Percentiles rank a stretch among this genome's conserved stretches.
phyloP scores from a whole-genome alignment of 1,284 basidiomycete species.

The Apiotrichum sp. region DNA sequence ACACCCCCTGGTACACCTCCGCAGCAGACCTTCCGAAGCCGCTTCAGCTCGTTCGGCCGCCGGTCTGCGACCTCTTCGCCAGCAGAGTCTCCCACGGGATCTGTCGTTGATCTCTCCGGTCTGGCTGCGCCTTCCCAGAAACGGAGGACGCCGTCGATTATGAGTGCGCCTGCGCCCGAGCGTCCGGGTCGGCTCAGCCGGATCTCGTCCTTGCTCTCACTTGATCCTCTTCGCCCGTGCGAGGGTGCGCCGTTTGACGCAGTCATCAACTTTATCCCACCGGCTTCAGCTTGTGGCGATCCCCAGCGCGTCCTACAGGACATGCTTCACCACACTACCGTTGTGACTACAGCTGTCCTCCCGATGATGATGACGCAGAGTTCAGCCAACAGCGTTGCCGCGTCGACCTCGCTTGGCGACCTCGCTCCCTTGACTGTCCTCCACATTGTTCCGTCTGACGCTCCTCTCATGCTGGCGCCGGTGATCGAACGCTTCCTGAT shows the following conservation, averaged over 20 bases:
- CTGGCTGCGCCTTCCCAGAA: background rate
- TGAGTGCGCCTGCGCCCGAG: background rate
- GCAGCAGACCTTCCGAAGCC: background rate
- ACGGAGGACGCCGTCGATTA: background rate
- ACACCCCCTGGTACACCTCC: slow-evolving; percentile 5
- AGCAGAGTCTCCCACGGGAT: slow-evolving; percentile 2
- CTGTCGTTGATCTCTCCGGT: slow-evolving; percentile 4
- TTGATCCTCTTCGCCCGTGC: background rate
- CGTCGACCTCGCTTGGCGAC: background rate
- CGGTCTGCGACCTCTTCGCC: slow-evolving; percentile 2
- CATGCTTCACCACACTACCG: slow-evolving; percentile 35
- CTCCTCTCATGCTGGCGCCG: slow-evolving; percentile 25
- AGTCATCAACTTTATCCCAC: slow-evolving; percentile 36
- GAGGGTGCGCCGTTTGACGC: slow-evolving; percentile 29
- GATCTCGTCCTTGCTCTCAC: slow-evolving; percentile 8
- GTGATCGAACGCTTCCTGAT: slow-evolving; percentile 38
- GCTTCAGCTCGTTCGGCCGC: slow-evolving; percentile 2
- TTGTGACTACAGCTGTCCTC: slow-evolving; percentile 32
- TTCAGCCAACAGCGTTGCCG: slow-evolving; percentile 5
- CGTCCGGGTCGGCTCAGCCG: slow-evolving; percentile 3
- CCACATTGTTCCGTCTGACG: slow-evolving; percentile 30
- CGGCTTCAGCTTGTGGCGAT: slow-evolving; percentile 9
- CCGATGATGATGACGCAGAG: slow-evolving; percentile 19
- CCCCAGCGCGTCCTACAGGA: slow-evolving; percentile 25
- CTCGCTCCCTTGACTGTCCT: slow-evolving; percentile 26